Conservation (phyloP, 257 asterid genomes). For the Gentiana dahurica region DNA sequence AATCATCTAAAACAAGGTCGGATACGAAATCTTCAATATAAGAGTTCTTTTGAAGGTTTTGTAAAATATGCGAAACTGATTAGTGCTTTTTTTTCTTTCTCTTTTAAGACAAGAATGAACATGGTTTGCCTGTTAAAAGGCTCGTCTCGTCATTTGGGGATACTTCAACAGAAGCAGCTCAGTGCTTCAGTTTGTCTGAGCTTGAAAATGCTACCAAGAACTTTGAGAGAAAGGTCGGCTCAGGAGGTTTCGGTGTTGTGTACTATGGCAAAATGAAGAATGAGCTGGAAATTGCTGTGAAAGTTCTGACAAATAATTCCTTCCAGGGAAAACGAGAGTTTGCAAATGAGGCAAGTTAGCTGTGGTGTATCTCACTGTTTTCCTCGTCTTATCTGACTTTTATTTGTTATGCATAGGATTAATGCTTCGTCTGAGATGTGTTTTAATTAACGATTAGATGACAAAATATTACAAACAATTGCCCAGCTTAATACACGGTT, state of each 20-base stretch:
- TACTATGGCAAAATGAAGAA: slow-evolving; percentile 71
- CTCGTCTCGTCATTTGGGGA: slow-evolving; percentile 43
- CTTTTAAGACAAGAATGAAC: slow-evolving; percentile 33
- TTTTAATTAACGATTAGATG: too few species aligned
- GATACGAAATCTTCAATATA: slow-evolving; percentile 11
- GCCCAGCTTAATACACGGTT: too few species aligned
- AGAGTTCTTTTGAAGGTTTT: slow-evolving; percentile 4
- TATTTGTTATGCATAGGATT: too few species aligned
- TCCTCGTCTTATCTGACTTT: too few species aligned
- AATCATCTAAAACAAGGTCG: slow-evolving; percentile 39
- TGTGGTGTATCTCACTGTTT: neutral
- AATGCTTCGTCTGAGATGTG: too few species aligned
- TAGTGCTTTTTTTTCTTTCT: neutral
- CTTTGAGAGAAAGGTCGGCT: slow-evolving; percentile 68
- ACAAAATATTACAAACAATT: too few species aligned
- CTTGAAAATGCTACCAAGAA: slow-evolving; percentile 88
- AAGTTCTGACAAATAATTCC: slow-evolving; percentile 71
- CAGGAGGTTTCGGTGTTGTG: slow-evolving; percentile 62
- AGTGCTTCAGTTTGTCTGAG: slow-evolving; percentile 67
- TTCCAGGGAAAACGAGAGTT: slow-evolving; percentile 94
- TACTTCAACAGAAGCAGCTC: slow-evolving; percentile 69
- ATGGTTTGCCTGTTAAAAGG: slow-evolving; percentile 32
- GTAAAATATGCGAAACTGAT: slow-evolving; percentile 11
- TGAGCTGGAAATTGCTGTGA: slow-evolving; percentile 94
- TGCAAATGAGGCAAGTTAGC: slow-evolving; percentile 65